Percentiles rank a stretch among this genome's conserved stretches.
Evolutionary conservation across 345 rosid species (phyloP).

Genomic region (Hibiscus mutabilis): DNA sequence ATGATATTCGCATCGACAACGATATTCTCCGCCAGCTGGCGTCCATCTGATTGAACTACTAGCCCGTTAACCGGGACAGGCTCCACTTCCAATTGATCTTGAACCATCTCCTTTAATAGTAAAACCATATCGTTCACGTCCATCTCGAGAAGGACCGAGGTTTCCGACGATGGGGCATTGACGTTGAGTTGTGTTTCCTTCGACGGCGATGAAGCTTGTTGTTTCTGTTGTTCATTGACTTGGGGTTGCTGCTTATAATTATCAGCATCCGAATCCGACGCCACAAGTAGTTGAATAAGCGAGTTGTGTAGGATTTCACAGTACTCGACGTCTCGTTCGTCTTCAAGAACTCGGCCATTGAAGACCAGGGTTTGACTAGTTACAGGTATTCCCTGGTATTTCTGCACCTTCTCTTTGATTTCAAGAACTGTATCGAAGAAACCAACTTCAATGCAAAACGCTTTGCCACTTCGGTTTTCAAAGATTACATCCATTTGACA

Average conservation of each 20-base stretch:
- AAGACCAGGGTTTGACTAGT: constrained; percentile 52
- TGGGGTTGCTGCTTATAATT: neutral
- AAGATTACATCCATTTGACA: constrained; percentile 39
- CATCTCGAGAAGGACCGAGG: constrained; percentile 21
- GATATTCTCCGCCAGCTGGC: constrained; percentile 14
- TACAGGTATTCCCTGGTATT: constrained; percentile 53
- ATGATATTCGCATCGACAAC: constrained; percentile 25
- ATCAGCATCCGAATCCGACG: neutral
- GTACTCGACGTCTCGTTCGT: constrained; percentile 47
- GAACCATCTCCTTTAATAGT: constrained; percentile 37
- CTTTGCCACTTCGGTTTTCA: constrained; percentile 40
- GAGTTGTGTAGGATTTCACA: constrained; percentile 58
- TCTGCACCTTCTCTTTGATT: constrained; percentile 69
- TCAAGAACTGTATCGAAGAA: constrained; percentile 63
- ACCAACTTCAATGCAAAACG: constrained; percentile 70
- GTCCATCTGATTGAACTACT: constrained; percentile 10
- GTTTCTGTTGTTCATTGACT: constrained; percentile 21
- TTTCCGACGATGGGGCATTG: constrained; percentile 31
- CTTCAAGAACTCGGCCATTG: constrained; percentile 54
- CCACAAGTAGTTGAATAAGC: constrained; percentile 40
- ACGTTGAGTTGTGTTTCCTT: constrained; percentile 28
- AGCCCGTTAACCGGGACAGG: constrained; percentile 24
- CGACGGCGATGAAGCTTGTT: constrained; percentile 8
- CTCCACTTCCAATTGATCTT: constrained; percentile 33
- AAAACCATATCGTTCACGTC: constrained; percentile 28